Base-by-base conservation (phyloP, 2,329 filamentous ascomycete genomes). In the Orbilia brochopaga region DNA sequence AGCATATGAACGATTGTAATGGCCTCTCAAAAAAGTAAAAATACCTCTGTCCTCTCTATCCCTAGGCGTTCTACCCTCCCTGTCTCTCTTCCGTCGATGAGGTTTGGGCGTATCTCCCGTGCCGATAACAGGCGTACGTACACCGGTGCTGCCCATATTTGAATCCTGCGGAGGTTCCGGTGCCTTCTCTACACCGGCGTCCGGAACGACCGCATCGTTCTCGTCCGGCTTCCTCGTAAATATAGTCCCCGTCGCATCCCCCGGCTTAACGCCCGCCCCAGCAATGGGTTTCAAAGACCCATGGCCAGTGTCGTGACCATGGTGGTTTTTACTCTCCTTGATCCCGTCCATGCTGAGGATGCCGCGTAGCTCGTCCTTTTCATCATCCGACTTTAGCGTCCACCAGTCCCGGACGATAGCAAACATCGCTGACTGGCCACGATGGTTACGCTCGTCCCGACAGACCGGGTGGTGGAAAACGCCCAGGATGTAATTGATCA, bases 401-500 rank as follows among this genome's bases (percentile, higher is more conserved):
- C 86, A 88, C 93, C 93, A 99, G 69, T 85, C 84, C 76, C 90
- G 85, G 1, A 99, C 91, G 0, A 90, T 91, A 61, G 87, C 84
- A 81, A 90, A 97, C 94, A 99, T 99, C 58, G 88, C 87, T 50
- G 86, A 85, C 75, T 97, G 94, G 27, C 94, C 87, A 78, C 96
- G 90, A 65, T 90, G 82, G 63, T 83, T 83, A 24, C 53, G 63
- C 61, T 90, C 87, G 75, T 95, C 86, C 40, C 93, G 88, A 30
- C 91, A 82, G 5, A 90, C 89, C 0, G 94, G 94, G 78, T 99
- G 94, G 79, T 99, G 94, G 81, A 97, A 96, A 10, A 91, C 87
- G 23, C 86, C 86, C 52, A 92, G 81, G 44, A 95, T 86, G 75
- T 97, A 93, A 74, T 90, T 83, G 73, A 92, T 83, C 0, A 97